Percentiles rank a stretch among this genome's conserved stretches.
These are phyloP conservation scores for Dactylella cylindrospora DNA, from an alignment of 2,329 filamentous ascomycete genomes.

Conservation along the genomic window DNA sequence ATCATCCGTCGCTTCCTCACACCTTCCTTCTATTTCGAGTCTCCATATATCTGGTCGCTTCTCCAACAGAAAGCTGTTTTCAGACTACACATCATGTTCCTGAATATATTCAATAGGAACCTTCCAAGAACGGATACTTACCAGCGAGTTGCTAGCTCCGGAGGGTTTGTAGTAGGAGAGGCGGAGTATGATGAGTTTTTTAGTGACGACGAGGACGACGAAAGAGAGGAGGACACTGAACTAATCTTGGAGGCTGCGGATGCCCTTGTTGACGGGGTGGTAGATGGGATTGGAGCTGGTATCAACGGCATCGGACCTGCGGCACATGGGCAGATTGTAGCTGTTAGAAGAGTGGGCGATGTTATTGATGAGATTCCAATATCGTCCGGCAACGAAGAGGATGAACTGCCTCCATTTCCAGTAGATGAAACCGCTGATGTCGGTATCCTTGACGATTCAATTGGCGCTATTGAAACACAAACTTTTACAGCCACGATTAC, in stretches of 20 bases:
- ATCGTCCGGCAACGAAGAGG: constrained; percentile 14
- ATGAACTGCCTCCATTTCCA: constrained; percentile 19
- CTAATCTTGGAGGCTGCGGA: constrained; percentile 26
- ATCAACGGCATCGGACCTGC: neutral
- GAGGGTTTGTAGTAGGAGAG: constrained; percentile 35
- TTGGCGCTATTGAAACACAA: constrained; percentile 26
- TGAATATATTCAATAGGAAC: constrained; percentile 39
- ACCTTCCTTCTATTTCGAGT: constrained; percentile 39
- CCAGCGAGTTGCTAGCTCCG: constrained; percentile 27
- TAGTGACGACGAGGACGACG: constrained; percentile 25
- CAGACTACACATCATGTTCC: constrained; percentile 35
- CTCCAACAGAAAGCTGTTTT: constrained; percentile 40
- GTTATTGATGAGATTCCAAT: too few relatives aligned
- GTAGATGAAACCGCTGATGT: constrained; percentile 23
- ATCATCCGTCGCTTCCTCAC: constrained; percentile 41
- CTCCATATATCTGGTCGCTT: constrained; percentile 39
- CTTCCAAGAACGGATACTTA: constrained; percentile 40
- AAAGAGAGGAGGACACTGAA: constrained; percentile 11
- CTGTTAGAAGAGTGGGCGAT: constrained; percentile 8
- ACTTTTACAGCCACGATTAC: constrained; percentile 40
- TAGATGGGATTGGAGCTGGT: constrained; percentile 17
- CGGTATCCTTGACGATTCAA: constrained; percentile 5
- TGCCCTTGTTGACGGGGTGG: constrained; percentile 25
- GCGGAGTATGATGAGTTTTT: constrained; percentile 42
- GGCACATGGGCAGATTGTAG: neutral